Evolutionary conservation across 2,329 filamentous ascomycete species (phyloP), one percentile per base, ranked within the genome.

Genomic region (Microascus cirrosus): DNA sequence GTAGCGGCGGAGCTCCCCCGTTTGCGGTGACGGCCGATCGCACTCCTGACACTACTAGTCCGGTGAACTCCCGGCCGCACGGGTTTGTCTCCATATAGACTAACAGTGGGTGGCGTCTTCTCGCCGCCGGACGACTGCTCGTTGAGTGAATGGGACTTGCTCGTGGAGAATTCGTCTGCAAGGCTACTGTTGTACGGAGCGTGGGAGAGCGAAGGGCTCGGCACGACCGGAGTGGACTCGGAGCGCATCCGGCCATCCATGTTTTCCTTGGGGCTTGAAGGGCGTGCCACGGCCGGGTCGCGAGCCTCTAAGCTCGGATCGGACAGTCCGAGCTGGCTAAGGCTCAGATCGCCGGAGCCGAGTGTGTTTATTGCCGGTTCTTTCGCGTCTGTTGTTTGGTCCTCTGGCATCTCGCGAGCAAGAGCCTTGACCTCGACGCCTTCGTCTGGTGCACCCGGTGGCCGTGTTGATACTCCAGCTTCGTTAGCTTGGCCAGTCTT

Each of bases 281-380:
- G 42, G 8, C 25, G 28, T 2, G 34, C 42, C n/a, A 42, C 55
- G 34, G 42, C 20, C 8, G 59, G 24, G n/a, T 35, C 59, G 22
- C 54, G 32, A 18, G 53, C 15, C 20, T 53, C 39, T 24, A 50
- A 36, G n/a, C 32, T n/a, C 7, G 74, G 67, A 55, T 89, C 86
- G 12, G 78, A 71, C 58, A 97, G 89, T 36, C 93, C 93, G 50
- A 97, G 77, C 66, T 96, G 90, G 65, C 89, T 91, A 59, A 97
- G 79, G 69, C 90, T 95, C 54, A 99, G 76, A 66, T 96, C 89
- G 5, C 94, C 94, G 65, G 84, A 84, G 13, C 94, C 94, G 55
- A 99, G 77, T 1, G 94, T 97, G 66, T 93, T 90, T 2, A 96
- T 82, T 1, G 94, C 91, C 13, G 85, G 83, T 63, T 90, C 85